Base-by-base conservation (phyloP, 2,329 filamentous ascomycete species). In the Xylaria polymorpha region DNA sequence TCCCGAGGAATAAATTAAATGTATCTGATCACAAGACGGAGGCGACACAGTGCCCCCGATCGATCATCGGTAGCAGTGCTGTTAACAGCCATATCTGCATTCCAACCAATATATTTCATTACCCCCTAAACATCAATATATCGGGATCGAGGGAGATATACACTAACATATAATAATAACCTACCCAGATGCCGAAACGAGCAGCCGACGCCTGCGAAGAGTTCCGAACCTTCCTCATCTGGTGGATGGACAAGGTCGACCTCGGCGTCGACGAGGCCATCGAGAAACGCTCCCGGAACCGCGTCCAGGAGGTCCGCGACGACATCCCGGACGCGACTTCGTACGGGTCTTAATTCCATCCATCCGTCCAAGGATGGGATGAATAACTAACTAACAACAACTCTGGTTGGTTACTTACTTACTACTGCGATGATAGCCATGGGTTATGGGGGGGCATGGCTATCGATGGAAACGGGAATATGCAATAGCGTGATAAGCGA, bases 191-290 rank as follows among this genome's bases (percentile, higher is more conserved):
- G 66, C 68, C 71, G 0, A 1, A 15, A 0, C 10, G n/a, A 18
- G 60, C 67, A 10, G 43, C 22, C 25, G 32, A 61, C 3, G 59
- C 68, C 12, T 72, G 71, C 63, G 55, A 62, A 1, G 32, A 64
- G 9, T 72, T 72, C 53, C 50, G 3, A 25, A 37, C 59, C 14
- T 41, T 63, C 4, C 53, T 72, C 29, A 6, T 10, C 35, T 70
- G 61, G 67, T 72, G 64, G 61, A 63, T 66, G 39, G 67, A 64
- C 8, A 70, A 66, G 41, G 32, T 70, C 12, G 64, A 57, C 7
- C 9, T 7, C 22, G 44, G 53, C 15, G 67, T 44, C 15, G 32
- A 60, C 35, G 25, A 56, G 67, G 9, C 10, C 9, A 41, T 70
- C 25, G 64, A 51, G 57, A 29, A 20, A 14, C 60, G 46, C 3